A percentile compares a stretch with the other conserved stretches of the same genome.
Evolutionary conservation across 768 basidiomycete genomes (phyloP).

Genomic region (Trametes cinnabarina): DNA sequence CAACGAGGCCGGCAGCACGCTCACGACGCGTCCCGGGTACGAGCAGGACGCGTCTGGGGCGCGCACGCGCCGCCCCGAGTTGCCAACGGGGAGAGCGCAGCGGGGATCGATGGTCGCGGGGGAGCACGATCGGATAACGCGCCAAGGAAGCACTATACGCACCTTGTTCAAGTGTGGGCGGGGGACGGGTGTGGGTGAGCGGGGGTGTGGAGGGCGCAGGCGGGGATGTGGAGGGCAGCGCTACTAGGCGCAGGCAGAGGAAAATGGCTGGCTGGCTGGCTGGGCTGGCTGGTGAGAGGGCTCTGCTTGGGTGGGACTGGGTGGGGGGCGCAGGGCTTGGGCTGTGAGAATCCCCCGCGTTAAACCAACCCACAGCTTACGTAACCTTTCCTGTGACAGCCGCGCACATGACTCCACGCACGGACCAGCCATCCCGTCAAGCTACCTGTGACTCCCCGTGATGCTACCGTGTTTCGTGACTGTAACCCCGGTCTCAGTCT

Average conservation of each 20-base stretch:
- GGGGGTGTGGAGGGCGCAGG: constrained; percentile 18
- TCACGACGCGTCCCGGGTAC: constrained; percentile 16
- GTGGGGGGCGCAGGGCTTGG: constrained; percentile 20
- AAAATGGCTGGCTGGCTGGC: constrained; percentile 19
- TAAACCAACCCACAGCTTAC: constrained; percentile 21
- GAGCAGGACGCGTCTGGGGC: constrained; percentile 22
- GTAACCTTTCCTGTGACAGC: constrained; percentile 17
- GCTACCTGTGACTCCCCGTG: constrained; percentile 12
- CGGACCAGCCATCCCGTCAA: constrained; percentile 22
- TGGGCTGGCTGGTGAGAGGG: constrained; percentile 25
- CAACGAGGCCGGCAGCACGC: constrained; percentile 5
- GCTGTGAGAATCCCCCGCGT: constrained; percentile 16
- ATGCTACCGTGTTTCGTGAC: constrained; percentile 19
- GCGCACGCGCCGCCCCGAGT: constrained; percentile 20
- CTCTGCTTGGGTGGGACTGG: constrained; percentile 20
- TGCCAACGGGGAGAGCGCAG: constrained; percentile 17
- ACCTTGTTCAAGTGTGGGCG: constrained; percentile 14
- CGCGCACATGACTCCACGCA: constrained; percentile 21
- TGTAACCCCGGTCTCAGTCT: constrained; percentile 13
- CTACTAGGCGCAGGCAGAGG: constrained; percentile 25
- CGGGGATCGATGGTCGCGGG: constrained; percentile 16
- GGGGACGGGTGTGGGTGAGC: constrained; percentile 7
- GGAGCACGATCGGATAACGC: constrained; percentile 16
- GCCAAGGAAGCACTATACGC: background rate
- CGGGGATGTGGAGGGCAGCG: constrained; percentile 17